Evolutionary conservation across 2,329 filamentous ascomycete species (phyloP).

Genomic region (Sarocladium oryzae): DNA sequence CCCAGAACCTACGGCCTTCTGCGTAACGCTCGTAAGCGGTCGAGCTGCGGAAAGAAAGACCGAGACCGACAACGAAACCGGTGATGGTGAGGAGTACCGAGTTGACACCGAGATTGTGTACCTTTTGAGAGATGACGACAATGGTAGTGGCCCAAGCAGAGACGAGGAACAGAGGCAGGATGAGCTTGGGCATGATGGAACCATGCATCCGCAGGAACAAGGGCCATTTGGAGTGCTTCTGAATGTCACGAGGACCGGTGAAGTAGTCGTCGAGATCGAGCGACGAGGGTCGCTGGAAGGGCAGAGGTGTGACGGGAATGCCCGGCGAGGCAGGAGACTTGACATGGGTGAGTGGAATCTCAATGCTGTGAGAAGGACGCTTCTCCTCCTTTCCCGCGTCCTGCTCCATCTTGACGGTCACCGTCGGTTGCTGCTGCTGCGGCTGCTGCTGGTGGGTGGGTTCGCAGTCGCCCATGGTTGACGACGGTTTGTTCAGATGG

Average conservation of each 20-base stretch:
- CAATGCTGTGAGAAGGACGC: slow-evolving; percentile 14
- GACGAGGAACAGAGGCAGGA: slow-evolving; percentile 59
- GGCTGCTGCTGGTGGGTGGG: not conserved
- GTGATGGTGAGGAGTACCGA: slow-evolving; percentile 61
- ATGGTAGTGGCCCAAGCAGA: slow-evolving; percentile 60
- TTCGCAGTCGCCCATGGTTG: slow-evolving; percentile 6
- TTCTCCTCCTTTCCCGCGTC: slow-evolving; percentile 1
- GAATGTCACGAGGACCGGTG: slow-evolving; percentile 60
- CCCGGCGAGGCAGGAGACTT: slow-evolving; percentile 25
- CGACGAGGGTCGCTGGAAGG: slow-evolving; percentile 27
- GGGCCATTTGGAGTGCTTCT: slow-evolving; percentile 71
- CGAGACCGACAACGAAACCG: slow-evolving; percentile 75
- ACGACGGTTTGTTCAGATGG: not conserved
- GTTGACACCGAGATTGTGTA: slow-evolving; percentile 25
- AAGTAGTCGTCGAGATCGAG: slow-evolving; percentile 57
- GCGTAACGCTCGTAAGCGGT: slow-evolving; percentile 70
- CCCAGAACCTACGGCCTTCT: slow-evolving; percentile 59
- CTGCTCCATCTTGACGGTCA: not conserved
- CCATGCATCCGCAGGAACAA: slow-evolving; percentile 70
- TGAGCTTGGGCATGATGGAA: slow-evolving; percentile 67
- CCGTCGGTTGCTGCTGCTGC: not conserved
- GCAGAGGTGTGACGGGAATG: slow-evolving; percentile 20
- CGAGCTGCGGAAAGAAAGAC: slow-evolving; percentile 70
- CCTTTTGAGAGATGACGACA: slow-evolving; percentile 45
- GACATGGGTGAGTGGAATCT: slow-evolving; percentile 22